These are phyloP conservation scores for Backusella luteola DNA, from an alignment of 192 early-diverging fungal species.

Conservation along the genomic window DNA sequence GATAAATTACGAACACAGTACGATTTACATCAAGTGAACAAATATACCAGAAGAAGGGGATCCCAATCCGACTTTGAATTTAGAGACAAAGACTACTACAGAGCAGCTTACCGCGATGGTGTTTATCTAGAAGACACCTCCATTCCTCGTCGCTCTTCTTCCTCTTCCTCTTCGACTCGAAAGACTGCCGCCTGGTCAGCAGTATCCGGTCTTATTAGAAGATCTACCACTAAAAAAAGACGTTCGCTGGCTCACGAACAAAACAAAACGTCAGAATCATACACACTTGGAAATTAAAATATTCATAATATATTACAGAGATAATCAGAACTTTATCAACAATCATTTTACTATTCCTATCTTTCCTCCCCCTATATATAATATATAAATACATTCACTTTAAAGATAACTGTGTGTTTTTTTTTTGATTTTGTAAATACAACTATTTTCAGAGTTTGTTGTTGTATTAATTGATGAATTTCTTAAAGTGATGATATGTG, in stretches of 20 bases:
- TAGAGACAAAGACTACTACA: slow-evolving; percentile 17
- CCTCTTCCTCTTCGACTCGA: slow-evolving; percentile 3
- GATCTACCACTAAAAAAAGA: not conserved
- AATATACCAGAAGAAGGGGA: slow-evolving; percentile 24
- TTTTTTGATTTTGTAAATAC: not conserved
- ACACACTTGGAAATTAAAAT: not conserved
- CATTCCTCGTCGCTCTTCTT: slow-evolving; percentile 2
- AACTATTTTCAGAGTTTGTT: not conserved
- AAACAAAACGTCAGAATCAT: slow-evolving; percentile 11
- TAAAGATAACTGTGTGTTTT: not conserved
- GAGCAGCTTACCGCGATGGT: slow-evolving; percentile 13
- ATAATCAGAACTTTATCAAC: not conserved
- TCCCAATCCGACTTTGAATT: slow-evolving; percentile 17
- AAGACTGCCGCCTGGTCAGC: not conserved
- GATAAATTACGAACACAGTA: slow-evolving; percentile 21
- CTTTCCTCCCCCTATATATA: not conserved
- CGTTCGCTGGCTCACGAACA: slow-evolving; percentile 9
- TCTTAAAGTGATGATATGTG: not conserved
- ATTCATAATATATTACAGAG: not conserved
- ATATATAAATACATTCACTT: not conserved
- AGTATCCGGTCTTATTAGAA: slow-evolving; percentile 1
- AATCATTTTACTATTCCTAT: not conserved
- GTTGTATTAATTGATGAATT: not conserved
- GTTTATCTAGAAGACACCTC: slow-evolving; percentile 15
- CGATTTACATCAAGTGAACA: slow-evolving; percentile 16